Evolutionary conservation across 2,329 filamentous ascomycete genomes (phyloP), one percentile per base, ranked within the genome.

Genomic region (Penicillium sp.): DNA sequence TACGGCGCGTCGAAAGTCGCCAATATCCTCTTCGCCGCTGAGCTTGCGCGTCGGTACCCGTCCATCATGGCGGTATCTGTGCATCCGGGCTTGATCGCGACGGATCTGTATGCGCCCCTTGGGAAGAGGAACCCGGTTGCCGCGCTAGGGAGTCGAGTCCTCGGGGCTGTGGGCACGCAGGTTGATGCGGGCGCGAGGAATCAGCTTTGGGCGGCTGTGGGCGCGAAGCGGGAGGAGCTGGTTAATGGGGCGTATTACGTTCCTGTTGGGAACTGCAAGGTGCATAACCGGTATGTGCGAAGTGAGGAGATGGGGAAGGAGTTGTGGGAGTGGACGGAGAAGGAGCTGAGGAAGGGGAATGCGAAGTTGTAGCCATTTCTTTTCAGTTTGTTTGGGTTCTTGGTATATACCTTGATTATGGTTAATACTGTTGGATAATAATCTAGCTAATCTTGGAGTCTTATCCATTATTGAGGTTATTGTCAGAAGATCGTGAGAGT

Each of bases 1-100:
- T 84, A 84, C 61, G 79, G 74, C 2, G 79, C 79, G 23, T 78
- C 75, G 47, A 84, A 84, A 65, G 73, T 80, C 2, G 81, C 81
- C 1, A 82, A 81, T 60, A 76, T 83, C n/a, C 68, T 83, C 5
- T 79, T 78, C 30, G 78, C 79, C 0, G 70, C 73, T 0, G 79
- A 82, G 61, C 63, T 84, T 1, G 76, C 76, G 2, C 71, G 76
- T 1, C 74, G 76, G 0, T 73, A 79, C 45, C 71, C 71, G 4
- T 67, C 71, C 1, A 61, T 73, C 17, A 76, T 70, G 7, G 73
- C 75, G 23, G 73, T 83, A n/a, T 76, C 78, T 0, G 69, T 84
- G 1, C 82, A 84, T 61, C 82, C 82, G 0, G 82, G 82, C 1
- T 68, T 80, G n/a, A 73, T 77, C 35, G 50, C 72, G 17, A 78